Base-by-base conservation (phyloP, 2,329 filamentous ascomycete genomes). In the Aspergillus persii region DNA sequence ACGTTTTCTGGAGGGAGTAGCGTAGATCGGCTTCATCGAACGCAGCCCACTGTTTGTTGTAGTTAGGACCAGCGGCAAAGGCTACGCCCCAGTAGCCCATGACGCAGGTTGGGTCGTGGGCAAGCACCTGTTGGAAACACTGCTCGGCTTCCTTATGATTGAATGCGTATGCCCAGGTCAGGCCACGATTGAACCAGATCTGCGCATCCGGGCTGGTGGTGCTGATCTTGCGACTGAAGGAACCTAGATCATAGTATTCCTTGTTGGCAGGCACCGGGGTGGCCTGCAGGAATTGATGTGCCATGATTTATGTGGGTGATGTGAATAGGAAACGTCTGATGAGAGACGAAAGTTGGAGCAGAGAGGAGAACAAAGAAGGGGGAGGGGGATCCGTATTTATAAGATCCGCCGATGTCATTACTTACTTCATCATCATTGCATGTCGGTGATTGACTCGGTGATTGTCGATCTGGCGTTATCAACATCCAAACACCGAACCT, bases 21-120 rank as follows among this genome's bases (percentile, higher is more conserved):
- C 77, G 72, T 2, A 88, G 79, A 63, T 92, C 89, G 1, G 79
- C 74, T 1, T 80, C 74, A 57, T 89, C 88, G 63, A 92, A 92
- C 12, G 85, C 79, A 23, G 84, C 81, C 90, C 90, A 92, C 0
- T 89, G 86, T 68, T 92, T 91, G 76, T 92, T 90, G 73, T 90
- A 88, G 68, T 92, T 92, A 2, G 90, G 89, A 0, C 90, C 90
- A 0, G 90, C 75, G 1, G 86, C 79, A 68, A 89, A 91, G 0
- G 90, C 74, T 12, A 76, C 62, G 2, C 74, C 75, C 75, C 74
- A 76, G 56, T 75, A 74, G 29, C 68, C 74, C 68, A 77, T 74
- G 4, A 73, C 68, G 52, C 73, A 77, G 18, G 60, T 53, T 2
- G 69, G 67, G 57, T 77, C 75, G 29, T 66, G 53, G 1, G 64